These are phyloP conservation scores for Chiua virens DNA, from an alignment of 768 basidiomycete species.

Conservation along the genomic window DNA sequence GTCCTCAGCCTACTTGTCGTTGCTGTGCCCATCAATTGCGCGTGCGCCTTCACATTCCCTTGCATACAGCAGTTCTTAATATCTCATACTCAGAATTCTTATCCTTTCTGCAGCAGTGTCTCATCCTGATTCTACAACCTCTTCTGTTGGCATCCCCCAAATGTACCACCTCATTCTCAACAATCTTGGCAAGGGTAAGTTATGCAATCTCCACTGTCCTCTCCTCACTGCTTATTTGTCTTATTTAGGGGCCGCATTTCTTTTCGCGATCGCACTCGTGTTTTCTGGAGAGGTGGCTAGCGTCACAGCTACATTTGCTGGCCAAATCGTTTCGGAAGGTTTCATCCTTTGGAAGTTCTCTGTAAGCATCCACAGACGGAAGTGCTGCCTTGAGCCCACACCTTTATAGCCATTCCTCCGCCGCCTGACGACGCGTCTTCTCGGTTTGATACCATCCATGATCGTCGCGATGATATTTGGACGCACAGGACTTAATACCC, in stretches of 20 bases:
- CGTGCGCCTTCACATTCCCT: constrained; percentile 15
- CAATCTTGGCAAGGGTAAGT: constrained; percentile 40
- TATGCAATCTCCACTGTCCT: background rate
- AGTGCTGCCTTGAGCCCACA: background rate
- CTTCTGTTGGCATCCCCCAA: constrained; percentile 40
- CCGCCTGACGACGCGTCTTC: constrained; percentile 43
- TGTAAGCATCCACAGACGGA: constrained; percentile 9
- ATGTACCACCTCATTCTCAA: constrained; percentile 40
- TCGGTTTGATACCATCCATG: constrained; percentile 45
- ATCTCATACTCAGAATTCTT: constrained; percentile 35
- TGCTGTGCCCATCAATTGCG: constrained; percentile 48
- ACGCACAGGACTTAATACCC: constrained; percentile 40
- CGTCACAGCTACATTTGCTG: constrained; percentile 48
- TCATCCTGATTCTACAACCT: background rate
- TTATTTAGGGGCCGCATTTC: constrained; percentile 28
- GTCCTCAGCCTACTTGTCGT: constrained; percentile 41
- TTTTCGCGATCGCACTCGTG: constrained; percentile 48
- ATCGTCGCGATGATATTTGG: constrained; percentile 46
- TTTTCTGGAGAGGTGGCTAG: constrained; percentile 50
- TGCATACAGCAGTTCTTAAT: background rate
- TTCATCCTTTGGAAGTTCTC: constrained; percentile 49
- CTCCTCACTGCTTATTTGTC: background rate
- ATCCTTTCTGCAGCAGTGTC: constrained; percentile 33
- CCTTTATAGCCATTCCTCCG: constrained; percentile 33
- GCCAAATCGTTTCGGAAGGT: constrained; percentile 50